Percentiles rank a stretch among this genome's conserved stretches.
phyloP scores from a whole-genome alignment of 768 basidiomycete species.

The Rhizopogon vesiculosus region DNA sequence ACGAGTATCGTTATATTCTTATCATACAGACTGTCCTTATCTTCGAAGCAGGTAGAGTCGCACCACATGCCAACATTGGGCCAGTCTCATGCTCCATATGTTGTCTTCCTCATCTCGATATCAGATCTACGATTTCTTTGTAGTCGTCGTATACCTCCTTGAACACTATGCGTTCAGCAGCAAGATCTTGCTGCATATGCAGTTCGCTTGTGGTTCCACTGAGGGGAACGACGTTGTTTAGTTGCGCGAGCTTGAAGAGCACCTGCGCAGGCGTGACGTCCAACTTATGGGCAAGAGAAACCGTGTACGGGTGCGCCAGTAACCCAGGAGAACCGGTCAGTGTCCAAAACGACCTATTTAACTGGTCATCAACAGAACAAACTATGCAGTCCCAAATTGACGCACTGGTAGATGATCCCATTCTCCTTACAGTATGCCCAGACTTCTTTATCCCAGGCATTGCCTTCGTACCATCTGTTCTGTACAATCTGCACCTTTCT shows the following conservation, averaged over 20 bases:
- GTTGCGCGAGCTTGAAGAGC: constrained; percentile 65
- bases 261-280: constrained; percentile 60
- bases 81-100: neutral
- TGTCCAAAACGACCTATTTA: constrained; percentile 84
- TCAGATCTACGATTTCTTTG: constrained; percentile 20
- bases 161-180: constrained; percentile 33
- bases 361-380: neutral
- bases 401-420: constrained; percentile 70
- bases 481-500: constrained; percentile 72
- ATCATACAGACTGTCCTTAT: neutral
- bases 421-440: constrained; percentile 58
- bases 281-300: constrained; percentile 39
- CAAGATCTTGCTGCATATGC: constrained; percentile 68
- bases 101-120: constrained; percentile 22
- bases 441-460: constrained; percentile 67
- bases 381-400: constrained; percentile 1
- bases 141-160: constrained; percentile 21
- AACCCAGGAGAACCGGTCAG: constrained; percentile 70
- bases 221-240: constrained; percentile 63
- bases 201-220: constrained; percentile 66
- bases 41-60: neutral
- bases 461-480: constrained; percentile 82
- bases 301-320: constrained; percentile 43
- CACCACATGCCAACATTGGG: too few relatives aligned
- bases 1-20: neutral